Conservation (phyloP, 208 protist species). For the Leishmania tropica region DNA sequence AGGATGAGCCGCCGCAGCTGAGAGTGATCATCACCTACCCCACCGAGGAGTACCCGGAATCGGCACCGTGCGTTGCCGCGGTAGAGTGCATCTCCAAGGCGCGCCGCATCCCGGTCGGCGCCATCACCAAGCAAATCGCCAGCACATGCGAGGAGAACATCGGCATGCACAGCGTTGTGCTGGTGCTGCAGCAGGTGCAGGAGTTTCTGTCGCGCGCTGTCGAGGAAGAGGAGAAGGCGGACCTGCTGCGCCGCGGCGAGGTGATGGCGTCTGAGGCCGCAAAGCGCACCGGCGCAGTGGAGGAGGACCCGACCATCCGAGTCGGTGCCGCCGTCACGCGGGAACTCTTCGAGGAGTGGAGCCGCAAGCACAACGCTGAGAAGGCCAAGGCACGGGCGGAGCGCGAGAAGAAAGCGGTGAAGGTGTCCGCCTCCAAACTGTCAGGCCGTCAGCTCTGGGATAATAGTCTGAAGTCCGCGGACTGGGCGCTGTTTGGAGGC, state of each 20-base stretch:
- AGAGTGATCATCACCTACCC: slow-evolving; percentile 76
- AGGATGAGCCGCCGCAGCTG: slow-evolving; percentile 79
- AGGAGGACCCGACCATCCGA: slow-evolving; percentile 74
- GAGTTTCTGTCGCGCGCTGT: slow-evolving; percentile 63
- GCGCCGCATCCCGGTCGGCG: slow-evolving; percentile 59
- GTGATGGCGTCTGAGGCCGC: slow-evolving; percentile 48
- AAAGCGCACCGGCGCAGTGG: slow-evolving; percentile 23
- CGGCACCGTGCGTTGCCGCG: slow-evolving; percentile 45
- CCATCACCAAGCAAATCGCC: slow-evolving; percentile 63
- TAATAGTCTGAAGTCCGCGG: slow-evolving; percentile 63
- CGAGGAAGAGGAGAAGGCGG: slow-evolving; percentile 72
- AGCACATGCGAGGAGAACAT: slow-evolving; percentile 72
- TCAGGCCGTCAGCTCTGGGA: slow-evolving; percentile 90
- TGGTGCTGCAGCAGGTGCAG: slow-evolving; percentile 77
- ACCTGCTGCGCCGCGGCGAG: slow-evolving; percentile 70
- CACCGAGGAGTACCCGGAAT: slow-evolving; percentile 73
- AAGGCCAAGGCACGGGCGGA: slow-evolving; percentile 50
- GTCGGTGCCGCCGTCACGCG: slow-evolving; percentile 81
- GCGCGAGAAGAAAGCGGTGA: slow-evolving; percentile 40
- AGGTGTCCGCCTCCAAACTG: slow-evolving; percentile 63
- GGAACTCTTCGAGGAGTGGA: slow-evolving; percentile 87
- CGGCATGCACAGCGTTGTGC: slow-evolving; percentile 72
- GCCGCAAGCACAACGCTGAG: slow-evolving; percentile 55
- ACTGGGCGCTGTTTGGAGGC: slow-evolving; percentile 81
- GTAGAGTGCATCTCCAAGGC: slow-evolving; percentile 76